phyloP scores from a whole-genome alignment of 2,329 filamentous ascomycete species.

The Colletotrichum tropicicola region DNA sequence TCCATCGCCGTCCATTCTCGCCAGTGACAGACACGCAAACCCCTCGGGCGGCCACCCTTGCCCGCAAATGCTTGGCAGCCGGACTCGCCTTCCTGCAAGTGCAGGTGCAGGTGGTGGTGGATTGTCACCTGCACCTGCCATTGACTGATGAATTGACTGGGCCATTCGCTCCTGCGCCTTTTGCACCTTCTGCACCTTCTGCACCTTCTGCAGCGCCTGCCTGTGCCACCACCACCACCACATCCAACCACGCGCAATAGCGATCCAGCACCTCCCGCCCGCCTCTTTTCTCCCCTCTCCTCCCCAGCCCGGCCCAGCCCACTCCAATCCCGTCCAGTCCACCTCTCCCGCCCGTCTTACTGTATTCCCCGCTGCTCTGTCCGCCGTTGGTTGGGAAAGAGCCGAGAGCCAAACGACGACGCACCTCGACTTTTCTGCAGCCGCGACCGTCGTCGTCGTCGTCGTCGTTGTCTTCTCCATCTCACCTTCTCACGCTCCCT shows the following conservation, averaged over 20 bases:
- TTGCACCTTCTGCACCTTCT: background rate
- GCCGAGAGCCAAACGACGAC: background rate
- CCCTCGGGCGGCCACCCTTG: slow-evolving; percentile 14
- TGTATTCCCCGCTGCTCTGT: background rate
- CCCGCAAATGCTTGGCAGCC: slow-evolving; percentile 8
- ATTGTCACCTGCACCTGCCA: background rate
- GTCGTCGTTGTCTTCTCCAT: background rate
- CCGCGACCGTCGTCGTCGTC: background rate
- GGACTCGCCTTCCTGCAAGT: background rate
- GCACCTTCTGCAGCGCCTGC: background rate
- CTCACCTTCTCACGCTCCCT: background rate
- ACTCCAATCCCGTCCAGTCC: background rate
- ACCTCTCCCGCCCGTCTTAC: background rate
- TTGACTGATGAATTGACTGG: too few relatives aligned
- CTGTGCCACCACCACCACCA: background rate
- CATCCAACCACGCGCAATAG: background rate
- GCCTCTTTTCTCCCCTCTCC: background rate
- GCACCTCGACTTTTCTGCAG: background rate
- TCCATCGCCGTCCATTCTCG: background rate
- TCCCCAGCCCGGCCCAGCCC: background rate
- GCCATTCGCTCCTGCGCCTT: background rate
- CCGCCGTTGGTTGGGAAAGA: background rate
- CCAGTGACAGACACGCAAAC: background rate
- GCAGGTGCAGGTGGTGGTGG: background rate
- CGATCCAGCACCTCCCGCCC: background rate